These are phyloP conservation scores for Penicillium sp. DNA, from an alignment of 2,329 filamentous ascomycete genomes.

Conservation along the genomic window DNA sequence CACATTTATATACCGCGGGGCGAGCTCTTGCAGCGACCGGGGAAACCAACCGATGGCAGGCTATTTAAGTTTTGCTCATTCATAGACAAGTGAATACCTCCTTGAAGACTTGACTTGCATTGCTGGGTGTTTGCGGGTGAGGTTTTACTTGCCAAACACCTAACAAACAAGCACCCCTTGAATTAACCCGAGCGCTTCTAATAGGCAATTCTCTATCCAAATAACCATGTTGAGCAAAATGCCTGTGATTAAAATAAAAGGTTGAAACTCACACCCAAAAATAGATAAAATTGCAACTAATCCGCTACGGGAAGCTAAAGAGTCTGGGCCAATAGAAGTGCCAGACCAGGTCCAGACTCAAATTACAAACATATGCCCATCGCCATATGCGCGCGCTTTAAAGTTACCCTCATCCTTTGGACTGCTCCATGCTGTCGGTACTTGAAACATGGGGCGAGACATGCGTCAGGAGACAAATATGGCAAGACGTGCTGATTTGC, in stretches of 20 bases:
- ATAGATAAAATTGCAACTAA: constrained; percentile 4
- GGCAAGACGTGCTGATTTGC: not conserved
- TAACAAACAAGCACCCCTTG: not conserved
- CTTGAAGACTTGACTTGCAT: constrained; percentile 8
- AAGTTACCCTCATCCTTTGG: not conserved
- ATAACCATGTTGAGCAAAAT: not conserved
- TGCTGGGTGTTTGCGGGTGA: constrained; percentile 1
- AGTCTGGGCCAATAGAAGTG: not conserved
- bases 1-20: constrained; percentile 7
- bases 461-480: not conserved
- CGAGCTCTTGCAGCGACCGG: constrained; percentile 14
- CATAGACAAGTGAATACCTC: constrained; percentile 4
- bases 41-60: constrained; percentile 1
- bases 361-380: not conserved
- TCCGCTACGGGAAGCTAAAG: constrained; percentile 7
- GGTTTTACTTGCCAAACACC: not conserved
- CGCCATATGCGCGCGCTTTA: constrained; percentile 12
- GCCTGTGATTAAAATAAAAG: not conserved
- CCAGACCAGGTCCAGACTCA: constrained; percentile 4
- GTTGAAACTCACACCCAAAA: constrained; percentile 1
- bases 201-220: not conserved
- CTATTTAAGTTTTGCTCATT: constrained; percentile 4
- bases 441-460: constrained; percentile 13
- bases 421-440: constrained; percentile 1
- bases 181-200: not conserved